Evolutionary conservation across 768 basidiomycete genomes (phyloP).

Genomic region (Hemileccinum impolitum): DNA sequence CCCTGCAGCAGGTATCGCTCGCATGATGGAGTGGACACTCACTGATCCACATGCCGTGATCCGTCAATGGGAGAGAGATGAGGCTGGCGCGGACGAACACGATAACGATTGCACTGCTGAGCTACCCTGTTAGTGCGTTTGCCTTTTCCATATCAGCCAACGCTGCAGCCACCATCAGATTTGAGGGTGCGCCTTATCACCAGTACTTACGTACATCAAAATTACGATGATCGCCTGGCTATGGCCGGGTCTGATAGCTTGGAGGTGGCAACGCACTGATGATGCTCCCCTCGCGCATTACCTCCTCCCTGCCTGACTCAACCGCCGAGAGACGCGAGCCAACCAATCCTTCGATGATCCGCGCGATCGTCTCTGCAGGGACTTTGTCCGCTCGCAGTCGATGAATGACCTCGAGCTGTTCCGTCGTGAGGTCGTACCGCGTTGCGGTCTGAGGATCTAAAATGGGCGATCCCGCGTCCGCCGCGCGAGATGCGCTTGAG

Average conservation of each 20-base stretch:
- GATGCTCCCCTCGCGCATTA: not conserved
- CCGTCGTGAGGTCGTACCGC: conserved; percentile 8
- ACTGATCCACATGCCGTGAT: conserved; percentile 17
- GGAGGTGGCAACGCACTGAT: conserved; percentile 14
- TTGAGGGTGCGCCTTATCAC: too few relatives aligned
- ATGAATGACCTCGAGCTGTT: conserved; percentile 12
- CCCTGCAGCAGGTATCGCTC: conserved; percentile 21
- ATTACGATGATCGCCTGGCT: too few relatives aligned
- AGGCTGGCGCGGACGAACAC: conserved; percentile 15
- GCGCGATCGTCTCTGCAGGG: conserved; percentile 15
- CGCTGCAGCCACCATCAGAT: too few relatives aligned
- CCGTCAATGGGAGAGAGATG: conserved; percentile 22
- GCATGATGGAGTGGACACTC: conserved; percentile 23
- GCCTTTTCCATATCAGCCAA: too few relatives aligned
- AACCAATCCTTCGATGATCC: conserved; percentile 12
- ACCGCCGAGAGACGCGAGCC: not conserved
- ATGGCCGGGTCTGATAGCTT: conserved; percentile 16
- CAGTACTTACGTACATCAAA: too few relatives aligned
- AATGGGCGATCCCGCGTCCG: not conserved
- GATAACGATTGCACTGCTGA: conserved; percentile 15
- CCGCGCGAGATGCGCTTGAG: not conserved
- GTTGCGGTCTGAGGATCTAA: not conserved
- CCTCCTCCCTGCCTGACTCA: not conserved
- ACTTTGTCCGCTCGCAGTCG: conserved; percentile 7
- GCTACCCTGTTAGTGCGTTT: not conserved